phyloP scores from a whole-genome alignment of 768 basidiomycete genomes.

The Paxillus involutus region DNA sequence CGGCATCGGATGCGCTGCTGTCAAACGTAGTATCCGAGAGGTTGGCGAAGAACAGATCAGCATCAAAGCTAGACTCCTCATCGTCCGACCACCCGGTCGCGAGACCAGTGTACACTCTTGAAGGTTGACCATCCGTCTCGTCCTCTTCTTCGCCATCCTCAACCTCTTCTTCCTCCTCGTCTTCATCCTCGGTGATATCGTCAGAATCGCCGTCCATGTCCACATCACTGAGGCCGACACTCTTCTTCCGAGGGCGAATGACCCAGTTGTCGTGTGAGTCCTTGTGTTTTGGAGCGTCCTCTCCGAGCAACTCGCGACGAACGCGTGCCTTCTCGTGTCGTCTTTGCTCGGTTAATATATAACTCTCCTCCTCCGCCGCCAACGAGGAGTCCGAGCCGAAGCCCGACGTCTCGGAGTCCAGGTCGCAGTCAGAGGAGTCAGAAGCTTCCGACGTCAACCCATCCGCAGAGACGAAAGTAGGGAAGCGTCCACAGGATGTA shows the following conservation, averaged over 20 bases:
- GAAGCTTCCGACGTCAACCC: constrained; percentile 50
- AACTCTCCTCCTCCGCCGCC: constrained; percentile 62
- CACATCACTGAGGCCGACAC: constrained; percentile 61
- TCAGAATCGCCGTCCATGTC: constrained; percentile 66
- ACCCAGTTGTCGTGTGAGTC: constrained; percentile 58
- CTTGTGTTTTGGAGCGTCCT: constrained; percentile 44
- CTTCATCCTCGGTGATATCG: constrained; percentile 59
- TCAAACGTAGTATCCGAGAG: constrained; percentile 57
- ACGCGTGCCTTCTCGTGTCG: constrained; percentile 52
- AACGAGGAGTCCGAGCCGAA: constrained; percentile 57
- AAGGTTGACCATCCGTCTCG: constrained; percentile 44
- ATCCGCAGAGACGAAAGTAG: constrained; percentile 70
- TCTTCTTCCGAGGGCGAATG: constrained; percentile 66
- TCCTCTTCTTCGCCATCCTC: constrained; percentile 45
- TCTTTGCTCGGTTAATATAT: constrained; percentile 48
- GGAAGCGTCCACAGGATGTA: constrained; percentile 44
- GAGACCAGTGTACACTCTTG: constrained; percentile 56
- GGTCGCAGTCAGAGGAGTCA: constrained; percentile 47
- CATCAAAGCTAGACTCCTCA: constrained; percentile 77
- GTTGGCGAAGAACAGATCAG: constrained; percentile 82
- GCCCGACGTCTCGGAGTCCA: constrained; percentile 32
- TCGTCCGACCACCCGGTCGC: constrained; percentile 80
- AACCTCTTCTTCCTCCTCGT: constrained; percentile 34
- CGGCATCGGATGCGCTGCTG: constrained; percentile 38
- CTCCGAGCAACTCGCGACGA: constrained; percentile 59